phyloP scores from a whole-genome alignment of 202 grass and related monocot genomes.

The Zoysia matrella region DNA sequence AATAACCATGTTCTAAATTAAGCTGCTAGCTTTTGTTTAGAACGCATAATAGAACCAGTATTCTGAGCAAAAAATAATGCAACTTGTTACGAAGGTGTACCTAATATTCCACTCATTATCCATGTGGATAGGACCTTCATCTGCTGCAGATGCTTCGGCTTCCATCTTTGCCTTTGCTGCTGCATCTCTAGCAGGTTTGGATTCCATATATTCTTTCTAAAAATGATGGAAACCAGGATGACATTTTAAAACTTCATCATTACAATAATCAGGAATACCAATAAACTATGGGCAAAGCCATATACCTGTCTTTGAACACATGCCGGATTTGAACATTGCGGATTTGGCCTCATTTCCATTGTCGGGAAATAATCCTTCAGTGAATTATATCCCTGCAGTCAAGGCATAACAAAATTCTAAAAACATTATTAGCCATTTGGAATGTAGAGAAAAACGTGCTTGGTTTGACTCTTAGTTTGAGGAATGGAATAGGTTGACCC shows the following conservation, averaged over 20 bases:
- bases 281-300: background rate
- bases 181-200: constrained; percentile 91
- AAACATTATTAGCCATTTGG: constrained; percentile 13
- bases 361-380: constrained; percentile 96
- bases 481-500: background rate
- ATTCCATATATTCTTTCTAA: constrained; percentile 81
- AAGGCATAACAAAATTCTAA: background rate
- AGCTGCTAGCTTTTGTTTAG: background rate
- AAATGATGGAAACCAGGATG: constrained; percentile 38
- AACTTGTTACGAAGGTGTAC: constrained; percentile 35
- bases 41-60: constrained; percentile 19
- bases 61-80: background rate
- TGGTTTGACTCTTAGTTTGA: background rate
- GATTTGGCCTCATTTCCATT: constrained; percentile 98
- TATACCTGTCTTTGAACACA: constrained; percentile 91
- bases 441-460: background rate
- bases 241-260: constrained; percentile 1
- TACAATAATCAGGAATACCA: constrained; percentile 7
- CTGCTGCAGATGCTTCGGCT: constrained; percentile 64
- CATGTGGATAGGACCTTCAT: constrained; percentile 69
- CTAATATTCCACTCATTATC: constrained; percentile 98
- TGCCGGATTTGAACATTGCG: constrained; percentile 91
- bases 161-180: constrained; percentile 86
- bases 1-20: background rate
- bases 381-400: constrained; percentile 90